Evolutionary conservation across 805 yeast genomes (phyloP), one percentile per base, ranked within the genome.

Genomic region (Candida qinlingensis): DNA sequence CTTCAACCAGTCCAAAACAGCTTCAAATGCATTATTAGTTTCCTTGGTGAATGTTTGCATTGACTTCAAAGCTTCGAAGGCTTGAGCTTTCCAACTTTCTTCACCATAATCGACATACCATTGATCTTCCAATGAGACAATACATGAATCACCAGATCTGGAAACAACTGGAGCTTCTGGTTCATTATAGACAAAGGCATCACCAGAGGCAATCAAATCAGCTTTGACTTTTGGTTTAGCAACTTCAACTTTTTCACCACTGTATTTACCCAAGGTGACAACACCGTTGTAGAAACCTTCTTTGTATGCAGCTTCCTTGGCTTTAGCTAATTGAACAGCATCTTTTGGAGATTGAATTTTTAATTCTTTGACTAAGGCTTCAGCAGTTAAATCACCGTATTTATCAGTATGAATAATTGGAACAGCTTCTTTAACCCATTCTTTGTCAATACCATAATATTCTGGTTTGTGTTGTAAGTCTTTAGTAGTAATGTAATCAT

Each of bases 21-120:
- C 91, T 70, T 90, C 96, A 61, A 94, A 92, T 6, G 95, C 96
- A 63, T 92, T 81, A 61, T 85, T 79, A 39, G 95, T 87, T 72
- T 91, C 98, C 44, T 83, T 74, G 46, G 84, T 76, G 74, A 79
- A 92, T 9, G 91, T 78, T 66, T 86, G 79, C 92, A 94, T 83
- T 51, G 69, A 65, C 42, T 75, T 76, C 53, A 94, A 76, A 66
- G 96, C 85, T 60, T 85, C 94, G 54, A 82, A 71, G 46, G 97
- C 95, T 65, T 79, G 80, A 12, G 74, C 69, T 64, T 86, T 87
- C 99, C 99, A 94, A 12, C 71, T 58, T 58, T 80, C 88, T 77
- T 94, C 99, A 77, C 99, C 99, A 63, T 94, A 94, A 67, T 94
- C 97, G 60, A 88, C 79, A 69, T 81, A 94, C 99, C 99, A 94